Evolutionary conservation across 2,329 filamentous ascomycete genomes (phyloP).

Genomic region (Fusarium anthophilum): DNA sequence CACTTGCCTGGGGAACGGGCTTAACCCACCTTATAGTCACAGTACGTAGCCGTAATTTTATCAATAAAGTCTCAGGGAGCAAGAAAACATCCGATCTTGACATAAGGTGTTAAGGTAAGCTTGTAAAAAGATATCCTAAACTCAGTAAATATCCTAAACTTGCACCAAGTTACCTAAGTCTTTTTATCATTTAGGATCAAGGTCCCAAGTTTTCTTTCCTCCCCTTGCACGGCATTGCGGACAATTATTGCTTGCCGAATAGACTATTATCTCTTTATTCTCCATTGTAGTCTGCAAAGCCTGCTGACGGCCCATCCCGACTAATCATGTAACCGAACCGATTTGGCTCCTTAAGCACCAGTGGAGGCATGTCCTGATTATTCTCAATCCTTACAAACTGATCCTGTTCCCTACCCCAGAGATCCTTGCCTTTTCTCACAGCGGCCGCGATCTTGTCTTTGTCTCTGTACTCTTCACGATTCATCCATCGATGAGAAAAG

Average conservation of each 20-base stretch:
- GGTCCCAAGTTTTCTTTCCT: too few relatives aligned
- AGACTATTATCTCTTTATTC: background rate
- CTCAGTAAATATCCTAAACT: too few relatives aligned
- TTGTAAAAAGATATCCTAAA: too few relatives aligned
- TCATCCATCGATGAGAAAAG: constrained; percentile 65
- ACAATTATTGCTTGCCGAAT: too few relatives aligned
- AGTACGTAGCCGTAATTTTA: background rate
- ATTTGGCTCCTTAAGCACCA: constrained; percentile 52
- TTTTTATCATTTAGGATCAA: too few relatives aligned
- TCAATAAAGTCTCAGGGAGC: background rate
- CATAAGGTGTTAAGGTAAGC: too few relatives aligned
- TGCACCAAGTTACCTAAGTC: too few relatives aligned
- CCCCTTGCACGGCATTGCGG: too few relatives aligned
- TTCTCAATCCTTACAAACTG: constrained; percentile 58
- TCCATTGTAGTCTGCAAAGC: constrained; percentile 56
- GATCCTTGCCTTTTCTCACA: constrained; percentile 61
- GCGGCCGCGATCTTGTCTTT: constrained; percentile 59
- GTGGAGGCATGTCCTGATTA: constrained; percentile 63
- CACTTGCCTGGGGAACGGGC: background rate
- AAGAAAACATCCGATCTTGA: too few relatives aligned
- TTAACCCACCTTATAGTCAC: background rate
- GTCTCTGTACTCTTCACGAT: constrained; percentile 59
- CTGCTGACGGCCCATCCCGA: constrained; percentile 56
- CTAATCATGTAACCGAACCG: constrained; percentile 57
- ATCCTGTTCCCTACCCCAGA: constrained; percentile 62